phyloP scores from a whole-genome alignment of 192 early-diverging fungal genomes.

The Coemansia javaensis region DNA sequence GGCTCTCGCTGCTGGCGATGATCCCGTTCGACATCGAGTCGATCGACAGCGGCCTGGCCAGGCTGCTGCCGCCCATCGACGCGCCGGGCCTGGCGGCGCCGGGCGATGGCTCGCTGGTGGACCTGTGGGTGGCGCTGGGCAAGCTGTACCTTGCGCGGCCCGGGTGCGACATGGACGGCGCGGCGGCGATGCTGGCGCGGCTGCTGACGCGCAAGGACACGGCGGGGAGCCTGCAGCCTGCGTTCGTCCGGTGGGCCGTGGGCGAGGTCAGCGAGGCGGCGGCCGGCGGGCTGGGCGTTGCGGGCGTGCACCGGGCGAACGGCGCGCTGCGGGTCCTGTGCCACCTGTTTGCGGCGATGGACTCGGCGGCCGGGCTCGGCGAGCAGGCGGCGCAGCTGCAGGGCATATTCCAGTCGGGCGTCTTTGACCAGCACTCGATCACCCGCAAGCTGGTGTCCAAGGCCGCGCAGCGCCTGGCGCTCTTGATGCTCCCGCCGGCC shows the following conservation, averaged over 20 bases:
- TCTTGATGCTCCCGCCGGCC: conserved; percentile 70
- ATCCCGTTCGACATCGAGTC: conserved; percentile 90
- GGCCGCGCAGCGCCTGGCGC: conserved; percentile 75
- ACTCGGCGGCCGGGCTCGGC: conserved; percentile 9
- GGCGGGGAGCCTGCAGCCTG: conserved; percentile 51
- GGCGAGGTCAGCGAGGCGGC: conserved; percentile 23
- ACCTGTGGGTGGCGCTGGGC: conserved; percentile 60
- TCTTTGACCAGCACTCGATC: conserved; percentile 62
- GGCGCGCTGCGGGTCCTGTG: conserved; percentile 43
- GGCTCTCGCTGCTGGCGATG: conserved; percentile 93
- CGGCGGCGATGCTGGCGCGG: conserved; percentile 74
- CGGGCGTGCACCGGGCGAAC: conserved; percentile 25
- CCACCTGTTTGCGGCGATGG: conserved; percentile 38
- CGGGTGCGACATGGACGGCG: conserved; percentile 84
- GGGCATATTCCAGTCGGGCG: conserved; percentile 40
- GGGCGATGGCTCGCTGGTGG: conserved; percentile 56
- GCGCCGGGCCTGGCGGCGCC: not conserved
- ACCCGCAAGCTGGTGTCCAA: conserved; percentile 80
- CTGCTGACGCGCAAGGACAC: conserved; percentile 81
- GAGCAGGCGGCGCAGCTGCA: conserved; percentile 16
- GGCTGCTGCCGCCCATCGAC: conserved; percentile 12
- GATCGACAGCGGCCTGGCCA: conserved; percentile 66
- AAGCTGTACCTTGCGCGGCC: conserved; percentile 65
- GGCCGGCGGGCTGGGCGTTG: conserved; percentile 10
- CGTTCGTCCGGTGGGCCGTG: conserved; percentile 70